A percentile compares a stretch with the other conserved stretches of the same genome.
Conservation (phyloP, 805 yeast genomes). For the Candida berthetii region DNA sequence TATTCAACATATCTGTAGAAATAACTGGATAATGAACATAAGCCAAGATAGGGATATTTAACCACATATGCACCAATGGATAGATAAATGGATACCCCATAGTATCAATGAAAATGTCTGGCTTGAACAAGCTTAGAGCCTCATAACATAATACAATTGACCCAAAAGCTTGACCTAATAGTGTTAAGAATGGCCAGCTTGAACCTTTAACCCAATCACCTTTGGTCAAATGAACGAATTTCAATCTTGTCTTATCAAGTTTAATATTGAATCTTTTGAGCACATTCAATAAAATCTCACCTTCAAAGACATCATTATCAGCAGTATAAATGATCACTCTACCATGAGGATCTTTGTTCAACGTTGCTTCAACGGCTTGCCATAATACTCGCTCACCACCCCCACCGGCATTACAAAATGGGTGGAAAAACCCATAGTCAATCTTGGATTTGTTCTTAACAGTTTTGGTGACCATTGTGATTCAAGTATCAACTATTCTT, state of each 20-base stretch:
- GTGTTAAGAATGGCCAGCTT: slow-evolving; percentile 74
- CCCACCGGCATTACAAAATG: slow-evolving; percentile 93
- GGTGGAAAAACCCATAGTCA: slow-evolving; percentile 88
- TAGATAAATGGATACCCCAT: slow-evolving; percentile 91
- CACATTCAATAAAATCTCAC: slow-evolving; percentile 46
- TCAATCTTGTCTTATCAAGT: slow-evolving; percentile 45
- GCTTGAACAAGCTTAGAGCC: slow-evolving; percentile 58
- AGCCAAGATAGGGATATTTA: slow-evolving; percentile 71
- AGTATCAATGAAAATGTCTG: slow-evolving; percentile 93
- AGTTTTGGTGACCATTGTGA: no score
- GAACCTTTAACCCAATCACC: slow-evolving; percentile 60
- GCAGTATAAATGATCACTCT: slow-evolving; percentile 72
- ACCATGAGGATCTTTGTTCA: slow-evolving; percentile 39
- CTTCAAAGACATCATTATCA: slow-evolving; percentile 43
- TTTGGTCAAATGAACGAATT: slow-evolving; percentile 51
- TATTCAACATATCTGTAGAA: slow-evolving; percentile 78
- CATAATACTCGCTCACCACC: slow-evolving; percentile 97
- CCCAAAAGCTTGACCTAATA: slow-evolving; percentile 85
- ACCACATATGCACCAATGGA: slow-evolving; percentile 49
- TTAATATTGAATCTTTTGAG: slow-evolving; percentile 48
- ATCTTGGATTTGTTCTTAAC: slow-evolving; percentile 1
- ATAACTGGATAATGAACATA: slow-evolving; percentile 95
- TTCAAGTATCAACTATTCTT: no score
- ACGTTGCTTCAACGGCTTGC: slow-evolving; percentile 81
- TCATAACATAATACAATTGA: slow-evolving; percentile 62